Base-by-base conservation (phyloP, 139 green algal genomes). In the Picochlorum sp. region DNA sequence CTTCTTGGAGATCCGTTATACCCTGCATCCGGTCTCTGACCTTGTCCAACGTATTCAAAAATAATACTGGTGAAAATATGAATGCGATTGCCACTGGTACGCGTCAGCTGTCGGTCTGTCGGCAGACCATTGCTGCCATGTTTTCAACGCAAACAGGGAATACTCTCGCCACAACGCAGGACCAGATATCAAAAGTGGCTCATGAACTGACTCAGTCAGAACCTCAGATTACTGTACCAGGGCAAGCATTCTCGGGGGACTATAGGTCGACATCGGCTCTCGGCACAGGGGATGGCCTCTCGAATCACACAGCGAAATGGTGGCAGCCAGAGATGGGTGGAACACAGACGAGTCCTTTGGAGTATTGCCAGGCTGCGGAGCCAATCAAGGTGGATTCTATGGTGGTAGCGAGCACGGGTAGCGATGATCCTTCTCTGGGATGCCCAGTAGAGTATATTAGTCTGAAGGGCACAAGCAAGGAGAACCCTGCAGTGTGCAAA, bases 401-500 rank as follows among this genome's bases (percentile, higher is more conserved):
- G 8, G 80, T 89, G 20, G 88, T 91, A 2, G 86, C 88, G 0
- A 91, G 77, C 4, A 78, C 86, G 45, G 88, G 88, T 65, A 85
- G 62, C 45, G 85, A 91, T 41, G 83, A 96, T 45, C 79, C 81
- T 2, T 73, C 76, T 0, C 74, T 96, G 24, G 89, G 89, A 14
- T 88, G 78, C 68, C 89, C 89, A 10, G 86, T 95, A 6, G 83
- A 95, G 64, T 96, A 94, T 83, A 96, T 96, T 63, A 60, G 60
- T 30, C 73, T 96, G 4, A 85, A 84, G 60, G 90, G 89, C 56
- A 95, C 82, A 8, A 82, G 66, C 7, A 71, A 76, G 13, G 90
- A 96, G 9, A 82, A 89, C 23, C 90, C 90, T 0, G 89, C 86
- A 1, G 87, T 95, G n/a, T 96, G 90, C 83, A 96, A 96, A 58